Evolutionary conservation across 202 grass and related monocot genomes (phyloP), one percentile per base, ranked within the genome.

Genomic region (Setaria viridis): DNA sequence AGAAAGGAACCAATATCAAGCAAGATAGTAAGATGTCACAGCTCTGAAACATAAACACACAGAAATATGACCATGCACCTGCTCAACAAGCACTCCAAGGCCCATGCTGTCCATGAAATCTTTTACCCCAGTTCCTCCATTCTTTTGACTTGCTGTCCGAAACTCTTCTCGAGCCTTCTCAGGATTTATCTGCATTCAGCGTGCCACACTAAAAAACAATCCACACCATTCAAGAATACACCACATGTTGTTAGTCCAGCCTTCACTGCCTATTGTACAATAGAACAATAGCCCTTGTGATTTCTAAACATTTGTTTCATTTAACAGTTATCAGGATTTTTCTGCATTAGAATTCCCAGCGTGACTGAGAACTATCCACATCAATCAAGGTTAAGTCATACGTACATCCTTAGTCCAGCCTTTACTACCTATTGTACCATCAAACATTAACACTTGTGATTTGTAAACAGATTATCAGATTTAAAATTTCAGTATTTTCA

Each of bases 71-170:
- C 11, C 32, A 7, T 14, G 10, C 66, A 99, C 97, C 97, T 96
- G 97, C 20, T 99, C 97, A 42, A 58, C 85, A 88, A 99, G 94
- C 74, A 91, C 35, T 34, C 97, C 97, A 76, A 99, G 90, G 47
- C 97, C 97, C 97, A 99, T 94, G 74, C 88, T 91, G 17, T 99
- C 97, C 97, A 99, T 96, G 70, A 99, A 94, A 91, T 99, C 97
- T 87, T 99, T 93, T 43, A 96, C 92, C 2, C 97, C 97, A 15
- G 84, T 90, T 16, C 91, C 93, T 63, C 96, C 96, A 87, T 82
- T 99, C 51, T 80, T 67, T 87, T 99, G 91, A 87, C 67, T 96
- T 78, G 85, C 80, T 68, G 88, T 29, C 29, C 90, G 89, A 80
- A 96, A 99, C 45, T 96, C 97, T 81, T 99, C 93, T 33, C 90